phyloP scores from a whole-genome alignment of 2,329 filamentous ascomycete genomes.

The Sphaerostilbella broomeana region DNA sequence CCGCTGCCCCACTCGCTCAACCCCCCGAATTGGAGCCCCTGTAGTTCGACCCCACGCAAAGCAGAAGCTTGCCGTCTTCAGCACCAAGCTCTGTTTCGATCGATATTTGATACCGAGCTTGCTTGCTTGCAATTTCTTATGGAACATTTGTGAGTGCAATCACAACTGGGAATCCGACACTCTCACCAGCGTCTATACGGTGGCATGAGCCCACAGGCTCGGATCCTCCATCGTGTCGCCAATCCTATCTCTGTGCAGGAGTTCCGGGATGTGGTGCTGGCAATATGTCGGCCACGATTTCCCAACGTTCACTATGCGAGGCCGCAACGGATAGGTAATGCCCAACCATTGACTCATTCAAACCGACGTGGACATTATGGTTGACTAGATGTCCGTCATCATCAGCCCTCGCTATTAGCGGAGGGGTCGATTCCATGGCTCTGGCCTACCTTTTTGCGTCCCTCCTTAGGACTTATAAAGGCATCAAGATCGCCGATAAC shows the following conservation, averaged over 20 bases:
- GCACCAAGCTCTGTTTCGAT: too few species aligned
- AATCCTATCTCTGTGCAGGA: conserved; percentile 32
- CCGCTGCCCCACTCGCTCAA: background rate
- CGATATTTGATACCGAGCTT: too few species aligned
- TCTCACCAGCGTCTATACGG: conserved; percentile 15
- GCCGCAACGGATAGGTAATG: conserved; percentile 37
- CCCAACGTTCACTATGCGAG: conserved; percentile 30
- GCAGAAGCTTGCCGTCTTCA: too few species aligned
- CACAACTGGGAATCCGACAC: too few species aligned
- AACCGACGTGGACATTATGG: background rate
- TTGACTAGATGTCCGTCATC: background rate
- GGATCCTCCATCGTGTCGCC: conserved; percentile 31
- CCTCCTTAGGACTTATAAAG: conserved; percentile 28
- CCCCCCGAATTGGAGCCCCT: too few species aligned
- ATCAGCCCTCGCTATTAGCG: conserved; percentile 73
- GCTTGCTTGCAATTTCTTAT: background rate
- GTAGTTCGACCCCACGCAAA: too few species aligned
- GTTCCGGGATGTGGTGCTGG: conserved; percentile 43
- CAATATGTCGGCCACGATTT: conserved; percentile 45
- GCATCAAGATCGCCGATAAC: conserved; percentile 39
- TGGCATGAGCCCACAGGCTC: conserved; percentile 31
- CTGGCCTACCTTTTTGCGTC: conserved; percentile 66
- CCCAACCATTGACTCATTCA: background rate
- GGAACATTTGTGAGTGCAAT: conserved; percentile 6
- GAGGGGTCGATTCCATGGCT: conserved; percentile 97